Evolutionary conservation across 192 early-diverging fungal genomes (phyloP).

Genomic region (Entomortierella beljakovae): DNA sequence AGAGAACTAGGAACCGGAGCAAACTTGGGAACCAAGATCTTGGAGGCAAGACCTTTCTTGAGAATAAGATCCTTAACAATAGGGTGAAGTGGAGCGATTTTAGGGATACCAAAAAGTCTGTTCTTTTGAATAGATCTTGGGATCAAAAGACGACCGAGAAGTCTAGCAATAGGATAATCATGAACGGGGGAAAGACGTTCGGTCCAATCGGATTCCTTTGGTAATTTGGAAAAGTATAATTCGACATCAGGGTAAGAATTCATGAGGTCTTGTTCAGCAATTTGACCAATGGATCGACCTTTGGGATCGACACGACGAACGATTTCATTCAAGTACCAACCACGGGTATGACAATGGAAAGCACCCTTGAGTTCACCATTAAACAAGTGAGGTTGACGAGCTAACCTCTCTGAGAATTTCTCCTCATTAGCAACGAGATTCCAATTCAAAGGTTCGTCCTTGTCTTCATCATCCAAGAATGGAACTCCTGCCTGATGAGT

Average conservation of each 20-base stretch:
- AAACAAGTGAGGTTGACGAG: conserved; percentile 74
- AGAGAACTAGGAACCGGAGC: conserved; percentile 6
- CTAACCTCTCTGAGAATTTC: conserved; percentile 60
- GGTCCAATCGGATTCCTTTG: conserved; percentile 46
- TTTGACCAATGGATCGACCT: conserved; percentile 68
- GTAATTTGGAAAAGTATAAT: conserved; percentile 60
- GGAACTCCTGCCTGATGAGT: conserved; percentile 73
- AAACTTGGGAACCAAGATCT: conserved; percentile 10
- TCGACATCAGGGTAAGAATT: conserved; percentile 61
- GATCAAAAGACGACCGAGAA: conserved; percentile 60
- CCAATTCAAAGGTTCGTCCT: conserved; percentile 38
- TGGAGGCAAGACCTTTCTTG: background rate
- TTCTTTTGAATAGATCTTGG: conserved; percentile 50
- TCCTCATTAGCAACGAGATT: conserved; percentile 63
- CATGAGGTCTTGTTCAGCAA: conserved; percentile 69
- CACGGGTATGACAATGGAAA: conserved; percentile 74
- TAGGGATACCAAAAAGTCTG: conserved; percentile 17
- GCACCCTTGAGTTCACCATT: conserved; percentile 59
- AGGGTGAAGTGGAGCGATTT: conserved; percentile 1
- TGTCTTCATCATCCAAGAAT: conserved; percentile 58
- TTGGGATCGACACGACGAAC: conserved; percentile 70
- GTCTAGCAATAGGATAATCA: conserved; percentile 59
- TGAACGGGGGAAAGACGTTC: conserved; percentile 58
- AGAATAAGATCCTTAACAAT: conserved; percentile 12
- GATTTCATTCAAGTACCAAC: conserved; percentile 83